phyloP scores from a whole-genome alignment of 768 basidiomycete species.

The Tulasnella calospora region DNA sequence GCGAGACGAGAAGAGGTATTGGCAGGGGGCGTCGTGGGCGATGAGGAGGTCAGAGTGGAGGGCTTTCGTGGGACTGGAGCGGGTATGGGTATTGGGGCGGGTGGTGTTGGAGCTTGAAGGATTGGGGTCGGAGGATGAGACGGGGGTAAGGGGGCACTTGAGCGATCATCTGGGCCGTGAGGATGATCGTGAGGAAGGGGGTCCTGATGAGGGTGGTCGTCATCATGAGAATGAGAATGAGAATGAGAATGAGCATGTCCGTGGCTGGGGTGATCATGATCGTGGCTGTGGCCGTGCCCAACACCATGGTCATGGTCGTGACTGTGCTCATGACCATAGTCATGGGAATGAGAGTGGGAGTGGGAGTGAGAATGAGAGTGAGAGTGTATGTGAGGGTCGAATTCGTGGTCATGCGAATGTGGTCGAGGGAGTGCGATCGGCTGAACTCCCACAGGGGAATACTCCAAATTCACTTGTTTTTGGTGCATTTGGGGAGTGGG shows the following conservation, averaged over 20 bases:
- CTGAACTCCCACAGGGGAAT: background rate
- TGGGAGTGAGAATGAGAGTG: background rate
- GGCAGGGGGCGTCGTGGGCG: background rate
- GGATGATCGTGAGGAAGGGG: conserved; percentile 5
- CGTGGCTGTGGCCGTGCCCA: background rate
- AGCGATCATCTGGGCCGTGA: background rate
- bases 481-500: background rate
- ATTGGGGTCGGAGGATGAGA: background rate
- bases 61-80: conserved; percentile 4
- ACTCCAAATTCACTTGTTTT: background rate
- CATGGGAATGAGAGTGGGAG: background rate
- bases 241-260: background rate
- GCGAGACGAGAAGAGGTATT: conserved; percentile 1
- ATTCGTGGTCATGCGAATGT: background rate
- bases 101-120: background rate
- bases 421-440: background rate
- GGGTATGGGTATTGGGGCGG: background rate
- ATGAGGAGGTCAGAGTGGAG: background rate
- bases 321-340: background rate
- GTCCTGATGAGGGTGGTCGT: conserved; percentile 20
- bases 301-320: background rate
- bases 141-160: conserved; percentile 9
- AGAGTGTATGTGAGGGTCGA: background rate
- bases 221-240: background rate
- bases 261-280: background rate